Conservation (phyloP, 805 yeast genomes). For the Zygoascus tannicola region DNA sequence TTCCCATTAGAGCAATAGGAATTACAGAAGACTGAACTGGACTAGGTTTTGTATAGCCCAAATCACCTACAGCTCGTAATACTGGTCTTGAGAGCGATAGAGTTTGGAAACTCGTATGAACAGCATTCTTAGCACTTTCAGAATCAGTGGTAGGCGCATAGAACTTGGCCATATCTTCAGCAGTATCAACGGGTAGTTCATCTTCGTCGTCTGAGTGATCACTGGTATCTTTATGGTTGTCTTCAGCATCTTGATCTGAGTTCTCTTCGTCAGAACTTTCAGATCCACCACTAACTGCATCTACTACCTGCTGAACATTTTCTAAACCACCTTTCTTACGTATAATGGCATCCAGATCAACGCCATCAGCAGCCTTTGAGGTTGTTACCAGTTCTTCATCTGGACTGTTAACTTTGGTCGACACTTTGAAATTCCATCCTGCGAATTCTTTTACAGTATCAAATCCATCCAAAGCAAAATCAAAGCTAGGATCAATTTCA, state of each 20-base stretch:
- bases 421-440: slow-evolving; percentile 79
- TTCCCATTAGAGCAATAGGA: slow-evolving; percentile 88
- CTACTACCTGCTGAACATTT: slow-evolving; percentile 31
- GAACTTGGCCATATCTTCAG: slow-evolving; percentile 74
- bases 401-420: not conserved
- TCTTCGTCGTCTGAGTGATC: slow-evolving; percentile 25
- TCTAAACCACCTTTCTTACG: slow-evolving; percentile 75
- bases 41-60: slow-evolving; percentile 83
- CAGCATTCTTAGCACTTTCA: slow-evolving; percentile 41
- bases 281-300: slow-evolving; percentile 17
- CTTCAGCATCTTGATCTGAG: slow-evolving; percentile 25
- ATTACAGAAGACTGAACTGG: slow-evolving; percentile 91
- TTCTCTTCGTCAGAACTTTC: slow-evolving; percentile 18
- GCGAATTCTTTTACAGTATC: slow-evolving; percentile 34
- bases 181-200: slow-evolving; percentile 51
- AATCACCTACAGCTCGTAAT: slow-evolving; percentile 65
- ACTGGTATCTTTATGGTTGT: slow-evolving; percentile 27
- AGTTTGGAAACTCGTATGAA: slow-evolving; percentile 61
- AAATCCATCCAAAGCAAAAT: slow-evolving; percentile 49
- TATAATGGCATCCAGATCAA: slow-evolving; percentile 81
- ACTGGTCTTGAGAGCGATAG: slow-evolving; percentile 84
- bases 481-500: slow-evolving; percentile 63
- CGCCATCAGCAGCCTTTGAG: slow-evolving; percentile 38
- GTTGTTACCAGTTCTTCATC: not conserved
- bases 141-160: slow-evolving; percentile 53